These are phyloP conservation scores for Scheffersomyces insectosa DNA, from an alignment of 1,139 yeast species.

Conservation along the genomic window DNA sequence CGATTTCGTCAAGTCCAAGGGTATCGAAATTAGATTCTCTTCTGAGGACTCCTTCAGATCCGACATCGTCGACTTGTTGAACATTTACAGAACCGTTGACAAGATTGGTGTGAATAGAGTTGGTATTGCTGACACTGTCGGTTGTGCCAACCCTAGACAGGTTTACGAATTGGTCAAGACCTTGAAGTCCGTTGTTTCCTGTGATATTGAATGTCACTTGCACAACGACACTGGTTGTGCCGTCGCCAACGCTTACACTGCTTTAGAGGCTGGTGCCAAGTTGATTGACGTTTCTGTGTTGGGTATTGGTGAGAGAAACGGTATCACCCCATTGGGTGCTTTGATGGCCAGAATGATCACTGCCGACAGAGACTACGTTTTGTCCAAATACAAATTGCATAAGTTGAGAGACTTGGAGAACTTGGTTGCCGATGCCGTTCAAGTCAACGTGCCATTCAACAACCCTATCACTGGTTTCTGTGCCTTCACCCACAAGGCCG, in stretches of 20 bases:
- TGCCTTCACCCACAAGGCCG: constrained; percentile 64
- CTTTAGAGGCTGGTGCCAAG: constrained; percentile 62
- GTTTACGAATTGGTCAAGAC: constrained; percentile 60
- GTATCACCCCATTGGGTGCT: constrained; percentile 62
- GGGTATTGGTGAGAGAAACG: constrained; percentile 64
- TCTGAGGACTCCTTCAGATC: constrained; percentile 61
- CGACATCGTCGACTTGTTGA: constrained; percentile 57
- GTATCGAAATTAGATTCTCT: constrained; percentile 56
- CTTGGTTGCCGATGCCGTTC: constrained; percentile 58
- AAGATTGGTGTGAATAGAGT: constrained; percentile 61
- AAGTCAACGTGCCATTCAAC: constrained; percentile 59
- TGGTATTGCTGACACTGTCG: constrained; percentile 64
- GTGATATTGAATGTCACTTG: constrained; percentile 63
- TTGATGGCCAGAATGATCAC: constrained; percentile 64
- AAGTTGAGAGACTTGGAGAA: constrained; percentile 58
- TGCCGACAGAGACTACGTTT: constrained; percentile 58
- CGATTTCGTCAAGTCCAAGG: constrained; percentile 58
- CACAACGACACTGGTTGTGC: constrained; percentile 66
- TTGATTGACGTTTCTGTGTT: constrained; percentile 57
- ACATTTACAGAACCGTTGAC: constrained; percentile 58
- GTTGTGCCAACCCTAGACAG: constrained; percentile 63
- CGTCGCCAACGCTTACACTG: constrained; percentile 61
- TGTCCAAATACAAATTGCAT: constrained; percentile 54
- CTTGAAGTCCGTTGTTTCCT: constrained; percentile 54
- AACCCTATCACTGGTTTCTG: constrained; percentile 64